Base-by-base conservation (phyloP, 140 eudicot species). In the Stevia rebaudiana region DNA sequence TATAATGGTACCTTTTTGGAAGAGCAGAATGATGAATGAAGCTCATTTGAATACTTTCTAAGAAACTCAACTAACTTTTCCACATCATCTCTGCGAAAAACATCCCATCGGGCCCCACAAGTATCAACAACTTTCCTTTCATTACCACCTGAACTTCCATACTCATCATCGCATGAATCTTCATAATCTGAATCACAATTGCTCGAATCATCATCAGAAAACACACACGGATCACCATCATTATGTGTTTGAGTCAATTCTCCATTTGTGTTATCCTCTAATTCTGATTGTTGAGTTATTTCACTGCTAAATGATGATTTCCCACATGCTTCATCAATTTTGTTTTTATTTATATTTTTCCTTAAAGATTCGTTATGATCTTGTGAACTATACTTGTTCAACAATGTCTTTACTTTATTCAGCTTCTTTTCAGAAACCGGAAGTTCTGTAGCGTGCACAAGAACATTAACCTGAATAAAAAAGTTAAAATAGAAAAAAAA, bases 51-150 rank as follows among this genome's bases (percentile, higher is more conserved):
- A 66, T 92, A 88, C 74, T 74, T 85, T 62, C 48, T 67, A 54
- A 92, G 86, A 75, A 84, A 92, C 65, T 92, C 94, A 6, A 81
- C 63, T 63, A 92, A 94, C 63, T 88, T 83, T 17, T 94, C 88
- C 56, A 78, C 83, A 74, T 92, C 98, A 75, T 92, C 80, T 64
- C 95, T 66, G 19, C 86, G 87, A 41, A 92, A 92, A 46, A 92
- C 79, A 68, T 92, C 98, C 98, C 98, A 92, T 59, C 73, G 84
- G 68, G 92, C 95, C 46, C 96, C 98, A 76, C 81, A 74, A 67
- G 80, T 69, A 71, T 89, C 88, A 10, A 59, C 63, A 16, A 41
- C 51, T 71, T 77, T 78, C 74, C 69, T 78, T 52, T 70, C 75
- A n/a, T 68, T 21, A 61, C 69, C 69, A 58, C 57, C 62, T 13